phyloP scores from a whole-genome alignment of 2,329 filamentous ascomycete genomes.

The Gaeumannomyces tritici region DNA sequence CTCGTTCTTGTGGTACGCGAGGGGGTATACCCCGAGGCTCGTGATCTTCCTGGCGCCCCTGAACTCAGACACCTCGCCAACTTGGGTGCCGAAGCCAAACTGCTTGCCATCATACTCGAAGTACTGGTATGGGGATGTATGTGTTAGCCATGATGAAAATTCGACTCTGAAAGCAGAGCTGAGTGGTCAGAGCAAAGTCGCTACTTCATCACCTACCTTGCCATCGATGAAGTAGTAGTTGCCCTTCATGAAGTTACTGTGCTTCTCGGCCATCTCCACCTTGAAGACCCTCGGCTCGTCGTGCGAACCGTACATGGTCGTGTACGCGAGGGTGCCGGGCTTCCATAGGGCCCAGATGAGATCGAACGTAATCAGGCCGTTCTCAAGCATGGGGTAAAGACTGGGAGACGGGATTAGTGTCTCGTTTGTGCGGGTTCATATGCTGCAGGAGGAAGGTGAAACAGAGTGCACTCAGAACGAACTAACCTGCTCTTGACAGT shows the following conservation, averaged over 20 bases:
- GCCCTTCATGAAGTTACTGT: conserved; percentile 58
- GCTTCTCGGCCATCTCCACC: conserved; percentile 65
- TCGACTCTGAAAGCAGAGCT: conserved; percentile 7
- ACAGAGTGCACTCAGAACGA: neutral
- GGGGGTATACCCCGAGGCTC: conserved; percentile 64
- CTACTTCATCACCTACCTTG: conserved; percentile 26
- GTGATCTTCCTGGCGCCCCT: conserved; percentile 77
- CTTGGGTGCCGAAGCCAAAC: conserved; percentile 66
- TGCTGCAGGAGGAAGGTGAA: neutral
- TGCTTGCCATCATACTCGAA: conserved; percentile 83
- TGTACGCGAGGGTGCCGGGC: conserved; percentile 71
- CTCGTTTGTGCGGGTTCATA: too few relatives aligned
- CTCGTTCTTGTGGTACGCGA: conserved; percentile 71
- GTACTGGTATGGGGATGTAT: conserved; percentile 37
- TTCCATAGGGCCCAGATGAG: conserved; percentile 85
- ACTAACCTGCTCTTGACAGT: conserved; percentile 55
- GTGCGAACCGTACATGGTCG: conserved; percentile 63
- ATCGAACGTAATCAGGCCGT: conserved; percentile 80
- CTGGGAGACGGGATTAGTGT: conserved; percentile 24
- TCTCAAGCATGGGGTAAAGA: conserved; percentile 69
- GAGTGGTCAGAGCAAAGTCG: conserved; percentile 25
- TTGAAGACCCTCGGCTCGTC: conserved; percentile 78
- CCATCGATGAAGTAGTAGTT: conserved; percentile 71
- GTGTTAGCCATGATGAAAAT: neutral
- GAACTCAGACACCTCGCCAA: conserved; percentile 63